These are phyloP conservation scores for Psophocarpus tetragonolobus DNA, from an alignment of 306 rosid genomes.

Conservation along the genomic window DNA sequence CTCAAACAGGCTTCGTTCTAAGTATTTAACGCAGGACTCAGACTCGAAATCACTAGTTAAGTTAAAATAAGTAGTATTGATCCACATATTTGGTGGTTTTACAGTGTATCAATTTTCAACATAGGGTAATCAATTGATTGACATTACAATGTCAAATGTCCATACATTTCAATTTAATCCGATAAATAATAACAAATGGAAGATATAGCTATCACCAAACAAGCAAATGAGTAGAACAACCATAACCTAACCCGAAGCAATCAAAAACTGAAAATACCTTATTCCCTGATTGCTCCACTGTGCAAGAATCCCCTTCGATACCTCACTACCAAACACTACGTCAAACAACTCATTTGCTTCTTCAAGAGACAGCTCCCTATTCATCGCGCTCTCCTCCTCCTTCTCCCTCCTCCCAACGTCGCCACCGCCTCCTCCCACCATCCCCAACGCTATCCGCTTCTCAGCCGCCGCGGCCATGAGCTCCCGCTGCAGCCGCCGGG, in stretches of 20 bases:
- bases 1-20: no score
- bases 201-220: neutral
- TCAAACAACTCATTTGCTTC: slow-evolving; percentile 66
- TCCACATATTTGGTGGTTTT: no score
- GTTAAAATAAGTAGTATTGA: no score
- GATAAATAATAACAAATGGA: neutral
- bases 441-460: slow-evolving; percentile 52
- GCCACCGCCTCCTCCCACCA: slow-evolving; percentile 14
- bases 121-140: neutral
- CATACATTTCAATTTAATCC: neutral
- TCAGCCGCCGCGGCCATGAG: slow-evolving; percentile 88
- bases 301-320: slow-evolving; percentile 67
- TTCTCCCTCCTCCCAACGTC: slow-evolving; percentile 16
- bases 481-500: slow-evolving; percentile 72
- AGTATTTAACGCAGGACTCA: neutral
- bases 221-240: neutral
- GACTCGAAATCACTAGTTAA: neutral
- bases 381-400: neutral
- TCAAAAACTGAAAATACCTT: slow-evolving; percentile 50
- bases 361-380: slow-evolving; percentile 49
- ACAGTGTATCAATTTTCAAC: neutral
- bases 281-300: slow-evolving; percentile 95
- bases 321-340: slow-evolving; percentile 71
- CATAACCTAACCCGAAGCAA: neutral
- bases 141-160: neutral